phyloP scores from a whole-genome alignment of 768 basidiomycete genomes.

The Pleurotus giganteus region DNA sequence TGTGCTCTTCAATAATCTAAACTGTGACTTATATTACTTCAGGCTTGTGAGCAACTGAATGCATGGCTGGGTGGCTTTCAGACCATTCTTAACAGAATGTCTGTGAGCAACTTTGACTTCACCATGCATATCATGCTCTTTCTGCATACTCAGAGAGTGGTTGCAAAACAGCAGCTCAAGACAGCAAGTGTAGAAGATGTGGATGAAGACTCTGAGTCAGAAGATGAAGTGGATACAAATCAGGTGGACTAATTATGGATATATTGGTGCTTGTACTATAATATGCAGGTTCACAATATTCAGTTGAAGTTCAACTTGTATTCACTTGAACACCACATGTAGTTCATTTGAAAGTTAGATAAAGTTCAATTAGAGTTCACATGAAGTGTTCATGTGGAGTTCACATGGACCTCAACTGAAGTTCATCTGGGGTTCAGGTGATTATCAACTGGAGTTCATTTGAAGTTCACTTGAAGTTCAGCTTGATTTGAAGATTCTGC shows the following conservation, averaged over 20 bases:
- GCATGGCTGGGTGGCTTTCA: conserved; percentile 30
- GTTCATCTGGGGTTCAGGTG: not conserved
- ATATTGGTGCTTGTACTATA: too few relatives aligned
- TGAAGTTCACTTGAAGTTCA: too few relatives aligned
- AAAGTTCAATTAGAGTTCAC: not conserved
- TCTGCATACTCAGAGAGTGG: conserved; percentile 1
- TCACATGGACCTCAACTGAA: not conserved
- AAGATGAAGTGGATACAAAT: conserved; percentile 1
- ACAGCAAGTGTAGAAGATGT: not conserved
- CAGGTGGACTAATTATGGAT: not conserved
- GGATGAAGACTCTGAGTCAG: not conserved
- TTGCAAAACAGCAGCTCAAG: not conserved
- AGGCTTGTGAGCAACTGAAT: conserved; percentile 17
- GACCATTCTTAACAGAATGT: conserved; percentile 25
- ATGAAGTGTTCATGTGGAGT: not conserved
- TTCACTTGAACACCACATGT: not conserved
- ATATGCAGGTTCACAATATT: too few relatives aligned
- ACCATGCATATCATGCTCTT: conserved; percentile 1
- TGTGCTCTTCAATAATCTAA: too few relatives aligned
- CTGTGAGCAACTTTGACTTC: conserved; percentile 19
- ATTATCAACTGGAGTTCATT: too few relatives aligned
- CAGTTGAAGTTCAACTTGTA: too few relatives aligned
- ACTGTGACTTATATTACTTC: too few relatives aligned
- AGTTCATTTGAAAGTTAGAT: not conserved
- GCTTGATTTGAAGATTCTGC: too few relatives aligned